phyloP scores from a whole-genome alignment of 2,329 filamentous ascomycete species.

The Aspergillus sp. region DNA sequence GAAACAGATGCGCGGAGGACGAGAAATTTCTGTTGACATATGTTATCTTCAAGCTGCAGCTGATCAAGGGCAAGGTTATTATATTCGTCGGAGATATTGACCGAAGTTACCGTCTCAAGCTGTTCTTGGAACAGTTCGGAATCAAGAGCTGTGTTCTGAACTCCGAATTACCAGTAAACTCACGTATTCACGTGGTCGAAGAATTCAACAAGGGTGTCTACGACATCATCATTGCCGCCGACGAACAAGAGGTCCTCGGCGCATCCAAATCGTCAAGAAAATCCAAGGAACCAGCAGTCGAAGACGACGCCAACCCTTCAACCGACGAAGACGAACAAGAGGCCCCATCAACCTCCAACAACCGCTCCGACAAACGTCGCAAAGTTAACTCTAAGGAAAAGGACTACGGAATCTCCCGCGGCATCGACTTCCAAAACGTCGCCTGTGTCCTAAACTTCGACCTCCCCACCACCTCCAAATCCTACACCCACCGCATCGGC shows the following conservation, averaged over 20 bases:
- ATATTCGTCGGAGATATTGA: constrained; percentile 86
- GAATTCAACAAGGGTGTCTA: constrained; percentile 97
- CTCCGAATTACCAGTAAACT: constrained; percentile 90
- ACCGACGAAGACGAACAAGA: constrained; percentile 40
- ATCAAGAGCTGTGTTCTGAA: constrained; percentile 93
- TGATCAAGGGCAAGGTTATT: constrained; percentile 90
- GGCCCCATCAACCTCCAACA: constrained; percentile 23
- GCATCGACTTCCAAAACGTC: constrained; percentile 96
- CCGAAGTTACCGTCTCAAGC: constrained; percentile 84
- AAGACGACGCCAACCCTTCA: constrained; percentile 28
- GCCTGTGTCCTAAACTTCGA: constrained; percentile 96
- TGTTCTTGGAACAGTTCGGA: constrained; percentile 96
- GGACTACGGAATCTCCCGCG: constrained; percentile 93
- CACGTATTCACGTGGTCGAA: constrained; percentile 88
- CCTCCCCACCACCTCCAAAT: constrained; percentile 81
- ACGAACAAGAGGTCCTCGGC: constrained; percentile 83
- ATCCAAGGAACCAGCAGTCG: constrained; percentile 24
- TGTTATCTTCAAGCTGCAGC: constrained; percentile 90
- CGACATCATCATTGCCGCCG: constrained; percentile 95
- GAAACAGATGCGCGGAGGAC: constrained; percentile 76
- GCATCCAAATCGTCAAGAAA: constrained; percentile 39
- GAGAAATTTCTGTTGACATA: constrained; percentile 94
- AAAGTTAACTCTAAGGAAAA: constrained; percentile 69
- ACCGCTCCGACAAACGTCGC: constrained; percentile 57
- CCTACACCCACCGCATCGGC: constrained; percentile 95